These are phyloP conservation scores for Leishmania gerbilli DNA, from an alignment of 208 protist genomes.

Conservation along the genomic window DNA sequence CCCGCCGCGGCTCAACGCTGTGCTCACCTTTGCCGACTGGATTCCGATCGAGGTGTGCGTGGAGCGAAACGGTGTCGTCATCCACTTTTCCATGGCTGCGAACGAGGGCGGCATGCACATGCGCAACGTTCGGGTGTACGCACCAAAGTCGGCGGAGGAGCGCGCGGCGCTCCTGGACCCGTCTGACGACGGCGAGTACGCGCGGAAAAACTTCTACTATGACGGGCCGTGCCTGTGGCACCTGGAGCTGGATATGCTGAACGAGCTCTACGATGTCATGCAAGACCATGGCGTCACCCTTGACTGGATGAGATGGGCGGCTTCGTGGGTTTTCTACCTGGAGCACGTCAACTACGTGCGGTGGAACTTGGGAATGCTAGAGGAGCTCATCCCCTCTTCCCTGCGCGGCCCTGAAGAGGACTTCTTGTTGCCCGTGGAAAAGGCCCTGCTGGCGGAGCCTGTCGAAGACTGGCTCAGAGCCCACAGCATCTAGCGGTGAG, in stretches of 20 bases:
- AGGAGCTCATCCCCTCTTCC: conserved; percentile 61
- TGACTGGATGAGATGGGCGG: conserved; percentile 74
- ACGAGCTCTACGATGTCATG: conserved; percentile 88
- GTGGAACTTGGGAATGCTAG: conserved; percentile 66
- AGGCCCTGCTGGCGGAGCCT: conserved; percentile 48
- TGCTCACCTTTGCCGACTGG: conserved; percentile 80
- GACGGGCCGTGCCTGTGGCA: conserved; percentile 87
- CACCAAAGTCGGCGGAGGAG: conserved; percentile 17
- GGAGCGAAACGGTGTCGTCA: conserved; percentile 67
- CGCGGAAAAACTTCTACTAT: conserved; percentile 72
- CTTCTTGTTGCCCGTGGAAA: conserved; percentile 59
- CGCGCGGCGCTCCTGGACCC: conserved; percentile 28
- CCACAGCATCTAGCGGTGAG: conserved; percentile 7
- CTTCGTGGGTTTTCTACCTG: conserved; percentile 78
- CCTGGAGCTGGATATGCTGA: conserved; percentile 80
- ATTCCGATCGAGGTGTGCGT: conserved; percentile 76
- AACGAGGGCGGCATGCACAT: conserved; percentile 87
- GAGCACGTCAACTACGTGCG: conserved; percentile 71
- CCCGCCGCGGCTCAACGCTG: conserved; percentile 57
- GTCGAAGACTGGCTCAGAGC: conserved; percentile 59
- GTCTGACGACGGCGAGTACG: conserved; percentile 52
- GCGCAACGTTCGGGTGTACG: conserved; percentile 87
- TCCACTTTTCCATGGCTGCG: conserved; percentile 77
- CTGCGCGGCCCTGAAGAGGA: conserved; percentile 65
- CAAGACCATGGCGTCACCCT: conserved; percentile 80